Base-by-base conservation (phyloP, 441 rosid genomes). In the Lepidium campestre region DNA sequence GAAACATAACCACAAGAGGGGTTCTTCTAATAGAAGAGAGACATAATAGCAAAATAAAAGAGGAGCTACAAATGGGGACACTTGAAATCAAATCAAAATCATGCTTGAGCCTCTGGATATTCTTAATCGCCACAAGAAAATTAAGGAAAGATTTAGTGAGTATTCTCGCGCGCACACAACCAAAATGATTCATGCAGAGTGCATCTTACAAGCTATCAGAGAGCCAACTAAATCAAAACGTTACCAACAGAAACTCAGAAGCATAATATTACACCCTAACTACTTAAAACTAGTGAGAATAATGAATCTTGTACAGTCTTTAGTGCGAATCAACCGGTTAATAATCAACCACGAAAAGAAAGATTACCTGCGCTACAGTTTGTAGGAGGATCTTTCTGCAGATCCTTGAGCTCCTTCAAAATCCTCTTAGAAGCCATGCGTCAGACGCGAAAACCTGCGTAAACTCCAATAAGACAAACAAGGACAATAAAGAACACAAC, bases 321-420 rank as follows among this genome's bases (percentile, higher is more conserved):
- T 7, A 14, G 4, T n/a, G 20, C n/a, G 13, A 22, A 22, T 22
- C 10, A 11, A 47, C 12, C 53, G 5, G 23, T 17, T 7, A 4
- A 13, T 29, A 52, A 52, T 7, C 4, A 61, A 8, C 7, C 20
- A 32, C 3, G 11, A 20, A 20, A 53, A 14, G 20, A 4, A 7
- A 18, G 31, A 32, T 34, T 65, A 82, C 86, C 86, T 18, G 86
- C 84, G 60, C 82, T 82, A 77, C 82, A 82, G 35, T 76, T 76
- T 48, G 81, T 66, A 31, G 82, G 86, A 76, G 86, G 86, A 74
- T 82, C 82, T 68, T 67, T 82, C 68, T 74, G 80, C 70, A 82
- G 79, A 74, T 82, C 83, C 73, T 66, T 82, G 58, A 82, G 83
- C 82, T 82, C 86, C 63, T 72, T 80, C 73, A 69, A 46, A 63